Evolutionary conservation across 805 yeast species (phyloP), one percentile per base, ranked within the genome.

Genomic region (Isabelozyma heimii): DNA sequence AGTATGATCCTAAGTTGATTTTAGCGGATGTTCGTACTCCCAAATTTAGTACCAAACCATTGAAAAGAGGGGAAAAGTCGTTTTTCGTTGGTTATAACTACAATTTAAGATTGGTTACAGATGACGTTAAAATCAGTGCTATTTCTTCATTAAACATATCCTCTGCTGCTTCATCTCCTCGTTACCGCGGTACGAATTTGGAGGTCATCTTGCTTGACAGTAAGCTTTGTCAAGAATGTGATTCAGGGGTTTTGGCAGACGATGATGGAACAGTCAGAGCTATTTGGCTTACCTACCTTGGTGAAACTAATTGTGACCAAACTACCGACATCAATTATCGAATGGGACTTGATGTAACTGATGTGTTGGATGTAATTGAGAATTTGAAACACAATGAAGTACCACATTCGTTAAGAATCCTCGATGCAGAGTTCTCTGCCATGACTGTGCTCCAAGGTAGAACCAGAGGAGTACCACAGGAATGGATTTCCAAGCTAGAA

Each of bases 391-490:
- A 75, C 16, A 78, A 78, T 42, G 60, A 66, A 16, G 64, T 67
- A 1, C 91, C 92, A 5, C 55, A 58, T 35, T 71, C 77, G 27
- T 62, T 84, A 40, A 76, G 87, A 51, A 83, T 89, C 44, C 76
- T 91, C 44, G 97, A 91, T 60, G 85, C 89, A 37, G 97, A 89
- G 58, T 83, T 89, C 56, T 78, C 80, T 13, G 75, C 91, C 0
- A 72, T 87, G 33, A 79, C 89, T 2, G 73, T 90, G 20, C 77
- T 83, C 24, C 85, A 82, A 59, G 96, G 95, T 2, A 82, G 97
- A 66, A 80, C 88, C 42, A 78, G 89, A 59, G 96, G 96, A n/a
- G 96, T 91, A 17, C 81, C 94, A 0, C 92, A 88, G 56, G 82
- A 81, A 40, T 90, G 96, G 95, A 86, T 91, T 51, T 60, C 73